Percentiles rank a stretch among this genome's conserved stretches.
These are phyloP conservation scores for Phaeosphaeria sp. DNA, from an alignment of 2,329 filamentous ascomycete species.

Conservation along the genomic window DNA sequence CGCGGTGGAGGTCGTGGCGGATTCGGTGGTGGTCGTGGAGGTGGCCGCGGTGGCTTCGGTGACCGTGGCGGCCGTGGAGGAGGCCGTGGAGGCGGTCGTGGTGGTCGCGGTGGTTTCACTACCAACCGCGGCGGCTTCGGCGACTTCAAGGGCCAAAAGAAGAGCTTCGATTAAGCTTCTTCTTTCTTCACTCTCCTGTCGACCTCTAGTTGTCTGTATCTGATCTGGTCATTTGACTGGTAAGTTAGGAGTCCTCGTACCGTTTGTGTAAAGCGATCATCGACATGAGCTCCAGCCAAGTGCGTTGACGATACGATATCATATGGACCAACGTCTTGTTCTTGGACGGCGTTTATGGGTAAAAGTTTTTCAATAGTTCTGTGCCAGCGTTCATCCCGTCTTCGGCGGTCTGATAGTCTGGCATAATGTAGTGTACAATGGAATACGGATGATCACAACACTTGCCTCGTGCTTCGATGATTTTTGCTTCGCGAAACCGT, in stretches of 20 bases:
- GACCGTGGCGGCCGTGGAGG: constrained; percentile 58
- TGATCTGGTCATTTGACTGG: constrained; percentile 29
- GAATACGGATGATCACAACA: not conserved
- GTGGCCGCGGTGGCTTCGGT: constrained; percentile 57
- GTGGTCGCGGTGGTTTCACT: constrained; percentile 52
- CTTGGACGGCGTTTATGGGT: constrained; percentile 18
- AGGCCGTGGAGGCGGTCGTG: constrained; percentile 56
- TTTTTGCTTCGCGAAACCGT: too few relatives aligned
- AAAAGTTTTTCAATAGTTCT: constrained; percentile 17
- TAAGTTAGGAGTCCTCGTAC: constrained; percentile 29
- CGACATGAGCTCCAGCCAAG: constrained; percentile 16
- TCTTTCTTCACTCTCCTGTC: not conserved
- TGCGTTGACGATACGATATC: constrained; percentile 14
- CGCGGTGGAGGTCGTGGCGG: constrained; percentile 59
- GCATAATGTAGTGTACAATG: constrained; percentile 19
- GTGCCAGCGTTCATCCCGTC: constrained; percentile 9
- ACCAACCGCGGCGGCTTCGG: constrained; percentile 65
- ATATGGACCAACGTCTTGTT: constrained; percentile 10
- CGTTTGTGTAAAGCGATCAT: constrained; percentile 19
- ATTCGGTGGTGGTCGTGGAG: constrained; percentile 50
- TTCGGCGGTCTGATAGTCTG: not conserved
- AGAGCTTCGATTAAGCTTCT: constrained; percentile 63
- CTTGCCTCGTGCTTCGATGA: not conserved
- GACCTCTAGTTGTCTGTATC: constrained; percentile 16
- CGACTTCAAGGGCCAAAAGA: constrained; percentile 81